Percentiles rank a stretch among this genome's conserved stretches.
Evolutionary conservation across 768 basidiomycete species (phyloP).

Genomic region (Trametes coccinea): DNA sequence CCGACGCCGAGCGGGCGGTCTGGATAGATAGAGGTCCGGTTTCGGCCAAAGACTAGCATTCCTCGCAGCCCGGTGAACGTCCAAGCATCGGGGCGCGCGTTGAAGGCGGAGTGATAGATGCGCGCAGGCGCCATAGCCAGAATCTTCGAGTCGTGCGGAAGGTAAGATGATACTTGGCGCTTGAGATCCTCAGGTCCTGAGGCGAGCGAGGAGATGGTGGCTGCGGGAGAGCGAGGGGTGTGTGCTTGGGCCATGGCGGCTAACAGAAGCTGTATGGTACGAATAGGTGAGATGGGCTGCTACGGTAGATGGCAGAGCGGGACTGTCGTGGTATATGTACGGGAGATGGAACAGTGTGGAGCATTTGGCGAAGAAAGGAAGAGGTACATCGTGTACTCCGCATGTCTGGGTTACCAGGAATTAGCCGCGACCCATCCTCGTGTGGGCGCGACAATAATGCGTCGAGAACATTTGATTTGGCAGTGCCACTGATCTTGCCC

Average conservation of each 20-base stretch:
- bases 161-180: conserved; percentile 26
- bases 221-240: conserved; percentile 7
- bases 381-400: conserved; percentile 14
- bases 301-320: background rate
- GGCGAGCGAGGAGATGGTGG: conserved; percentile 18
- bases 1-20: conserved; percentile 25
- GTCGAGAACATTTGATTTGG: background rate
- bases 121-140: conserved; percentile 57
- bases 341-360: background rate
- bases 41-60: conserved; percentile 52
- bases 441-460: background rate
- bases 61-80: conserved; percentile 60
- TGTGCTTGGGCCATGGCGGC: conserved; percentile 2
- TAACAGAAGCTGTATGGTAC: background rate
- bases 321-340: conserved; percentile 7
- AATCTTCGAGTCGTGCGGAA: conserved; percentile 35
- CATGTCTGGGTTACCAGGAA: conserved; percentile 7
- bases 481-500: background rate
- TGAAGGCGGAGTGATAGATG: conserved; percentile 62
- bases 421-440: background rate
- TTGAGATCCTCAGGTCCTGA: conserved; percentile 17
- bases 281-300: background rate
- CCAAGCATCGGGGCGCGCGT: conserved; percentile 52
- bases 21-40: conserved; percentile 22
- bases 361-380: conserved; percentile 13